Evolutionary conservation across 768 basidiomycete species (phyloP).

Genomic region (Russula brevipes): DNA sequence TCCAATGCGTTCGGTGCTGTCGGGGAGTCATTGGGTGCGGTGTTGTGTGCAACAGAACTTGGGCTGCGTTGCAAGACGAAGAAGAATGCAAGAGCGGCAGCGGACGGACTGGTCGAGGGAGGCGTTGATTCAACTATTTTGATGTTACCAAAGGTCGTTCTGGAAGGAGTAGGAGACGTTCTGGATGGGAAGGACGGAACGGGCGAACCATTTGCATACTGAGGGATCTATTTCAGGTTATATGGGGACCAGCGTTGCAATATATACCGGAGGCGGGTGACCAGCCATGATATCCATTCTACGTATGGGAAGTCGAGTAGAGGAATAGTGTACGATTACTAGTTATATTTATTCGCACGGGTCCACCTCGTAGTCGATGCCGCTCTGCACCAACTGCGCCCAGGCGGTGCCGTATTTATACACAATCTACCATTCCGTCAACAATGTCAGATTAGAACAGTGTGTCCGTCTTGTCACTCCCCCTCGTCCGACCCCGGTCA

Average conservation of each 20-base stretch:
- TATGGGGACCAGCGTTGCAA: not conserved
- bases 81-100: constrained; percentile 30
- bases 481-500: constrained; percentile 1
- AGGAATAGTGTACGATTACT: constrained; percentile 4
- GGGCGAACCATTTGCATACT: not conserved
- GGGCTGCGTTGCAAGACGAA: constrained; percentile 62
- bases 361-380: constrained; percentile 41
- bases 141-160: constrained; percentile 67
- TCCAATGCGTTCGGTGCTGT: constrained; percentile 60
- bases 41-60: constrained; percentile 67
- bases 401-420: constrained; percentile 62
- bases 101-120: constrained; percentile 36
- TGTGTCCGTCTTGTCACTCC: constrained; percentile 50
- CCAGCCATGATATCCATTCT: constrained; percentile 8
- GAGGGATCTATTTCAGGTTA: not conserved
- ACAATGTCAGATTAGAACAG: constrained; percentile 78
- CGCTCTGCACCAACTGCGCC: constrained; percentile 77
- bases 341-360: not conserved
- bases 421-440: constrained; percentile 72
- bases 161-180: constrained; percentile 61
- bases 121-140: constrained; percentile 53
- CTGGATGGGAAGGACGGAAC: constrained; percentile 31
- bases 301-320: not conserved
- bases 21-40: constrained; percentile 37
- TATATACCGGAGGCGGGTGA: constrained; percentile 2